Base-by-base conservation (phyloP, 176 grass and related monocot genomes). In the Puccinellia tenuiflora region DNA sequence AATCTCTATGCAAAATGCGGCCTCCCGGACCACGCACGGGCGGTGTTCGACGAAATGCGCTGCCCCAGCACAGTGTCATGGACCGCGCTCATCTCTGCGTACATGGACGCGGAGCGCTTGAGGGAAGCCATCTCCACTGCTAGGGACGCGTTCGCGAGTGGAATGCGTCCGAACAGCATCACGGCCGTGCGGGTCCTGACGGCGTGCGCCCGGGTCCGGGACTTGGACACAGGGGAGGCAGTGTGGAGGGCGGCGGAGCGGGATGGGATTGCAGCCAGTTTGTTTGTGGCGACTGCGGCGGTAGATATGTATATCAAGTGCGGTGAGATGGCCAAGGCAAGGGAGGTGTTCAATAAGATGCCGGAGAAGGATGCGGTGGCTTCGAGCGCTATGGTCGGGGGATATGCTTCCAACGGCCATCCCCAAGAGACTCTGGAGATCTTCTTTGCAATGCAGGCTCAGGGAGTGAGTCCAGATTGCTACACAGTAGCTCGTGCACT, bases 1-100 rank as follows among this genome's bases (percentile, higher is more conserved):
- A 80, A 0, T 7, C 55, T 94, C 1, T 94, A 94, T 47, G 81
- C 66, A 0, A 85, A 57, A 80, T 94, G 92, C 40, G 77, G 86
- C 73, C 84, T 28, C 0, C 5, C 85, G 74, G 56, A 15, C 11
- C 17, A 50, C 2, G 84, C 89, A 0, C 86, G 78, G 26, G 52
- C 3, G 35, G 84, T 85, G 86, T 87, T 94, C 89, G 92, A 94
- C 61, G 89, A 91, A 83, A 91, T 94, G 74, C 53, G 67, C 3
- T 33, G 22, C 21, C 90, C 81, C 26, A 13, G 30, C 51, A 81
- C 80, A 5, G 89, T 89, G 0, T 89, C 92, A 0, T 94, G 86
- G 89, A 87, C 84, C 18, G 87, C 92, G 21, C 87, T 94, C 35
- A 83, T 94, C 85, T 50, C 78, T 8, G 87, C 77, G 1, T 94